Base-by-base conservation (phyloP, 164 flowering plant species). In the Magnolia kwangsiensis region DNA sequence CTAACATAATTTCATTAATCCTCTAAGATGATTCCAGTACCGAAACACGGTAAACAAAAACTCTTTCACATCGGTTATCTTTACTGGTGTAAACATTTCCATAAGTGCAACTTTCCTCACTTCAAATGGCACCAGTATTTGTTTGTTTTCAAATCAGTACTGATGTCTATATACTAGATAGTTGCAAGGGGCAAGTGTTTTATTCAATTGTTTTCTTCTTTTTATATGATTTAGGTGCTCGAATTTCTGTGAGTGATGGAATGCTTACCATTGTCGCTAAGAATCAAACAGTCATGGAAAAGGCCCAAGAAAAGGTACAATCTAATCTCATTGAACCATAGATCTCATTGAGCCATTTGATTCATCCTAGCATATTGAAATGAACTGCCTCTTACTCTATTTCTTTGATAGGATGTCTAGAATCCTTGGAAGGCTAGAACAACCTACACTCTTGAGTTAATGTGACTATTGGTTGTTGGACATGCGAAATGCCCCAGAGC, bases 261-360 rank as follows among this genome's bases (percentile, higher is more conserved):
- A 82, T 90, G 50, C 83, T 96, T 58, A 91, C 98, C 18, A 80
- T 94, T 70, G 83, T 88, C 75, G 99, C 99, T 59, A 96, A 89
- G 84, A 91, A 94, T 83, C 97, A 90, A 74, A 66, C 85, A 72
- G 83, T 86, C 50, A 82, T 94, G 95, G 95, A 96, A 14, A 91
- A 87, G 80, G 91, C 90, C 63, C 89, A 73, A 81, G 97, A 93
- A 59, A 92, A 88, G 98, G 98, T 95, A 80, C 65, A 74, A 2
- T 76, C 31, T 20, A 7, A 19, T 72, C 69, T 37, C 21, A 37
- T 37, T 74, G 24, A 27, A 24, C 21, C 45, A 37, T 37, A 37
- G 45, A 37, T 37, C 45, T 37, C 45, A 5, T 58, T 31, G 24
- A 50, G 50, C 59, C 8, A 64, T 50, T 66, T 74, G 13, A 50